phyloP scores from a whole-genome alignment of 257 asterid genomes.

The Solanum bukasovii region DNA sequence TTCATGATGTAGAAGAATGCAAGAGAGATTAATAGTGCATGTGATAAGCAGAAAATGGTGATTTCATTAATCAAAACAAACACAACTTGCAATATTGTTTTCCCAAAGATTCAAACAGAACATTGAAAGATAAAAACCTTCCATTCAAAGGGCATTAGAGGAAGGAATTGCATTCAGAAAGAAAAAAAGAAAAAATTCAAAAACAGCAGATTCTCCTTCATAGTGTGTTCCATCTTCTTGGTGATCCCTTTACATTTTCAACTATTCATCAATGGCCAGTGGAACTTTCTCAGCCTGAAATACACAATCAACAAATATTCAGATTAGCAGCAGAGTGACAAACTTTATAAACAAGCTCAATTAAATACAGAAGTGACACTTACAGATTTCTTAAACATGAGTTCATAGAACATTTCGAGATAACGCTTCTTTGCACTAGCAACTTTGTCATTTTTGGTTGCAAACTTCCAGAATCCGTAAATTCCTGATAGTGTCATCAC shows the following conservation, averaged over 20 bases:
- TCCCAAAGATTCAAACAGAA: background rate
- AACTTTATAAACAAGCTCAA: background rate
- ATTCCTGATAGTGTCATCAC: constrained; percentile 3
- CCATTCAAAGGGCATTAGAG: background rate
- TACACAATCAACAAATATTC: background rate
- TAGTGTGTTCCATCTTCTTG: background rate
- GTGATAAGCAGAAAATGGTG: background rate
- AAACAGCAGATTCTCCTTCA: background rate
- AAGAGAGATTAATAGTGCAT: background rate
- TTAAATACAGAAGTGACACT: background rate
- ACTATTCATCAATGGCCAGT: constrained; percentile 7
- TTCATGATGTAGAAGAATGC: background rate
- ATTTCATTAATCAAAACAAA: background rate
- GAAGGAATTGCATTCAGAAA: background rate
- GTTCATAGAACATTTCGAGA: constrained; percentile 8
- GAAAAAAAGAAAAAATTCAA: background rate
- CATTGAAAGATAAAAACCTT: background rate
- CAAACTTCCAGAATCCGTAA: constrained; percentile 6
- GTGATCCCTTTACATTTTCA: background rate
- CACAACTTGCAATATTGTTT: background rate
- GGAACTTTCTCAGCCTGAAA: constrained; percentile 8
- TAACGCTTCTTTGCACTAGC: background rate
- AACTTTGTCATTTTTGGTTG: background rate
- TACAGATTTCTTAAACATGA: constrained; percentile 1
- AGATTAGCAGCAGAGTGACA: background rate